These are phyloP conservation scores for Skeletonema potamos DNA, from an alignment of 108 stramenopile genomes.

Conservation along the genomic window DNA sequence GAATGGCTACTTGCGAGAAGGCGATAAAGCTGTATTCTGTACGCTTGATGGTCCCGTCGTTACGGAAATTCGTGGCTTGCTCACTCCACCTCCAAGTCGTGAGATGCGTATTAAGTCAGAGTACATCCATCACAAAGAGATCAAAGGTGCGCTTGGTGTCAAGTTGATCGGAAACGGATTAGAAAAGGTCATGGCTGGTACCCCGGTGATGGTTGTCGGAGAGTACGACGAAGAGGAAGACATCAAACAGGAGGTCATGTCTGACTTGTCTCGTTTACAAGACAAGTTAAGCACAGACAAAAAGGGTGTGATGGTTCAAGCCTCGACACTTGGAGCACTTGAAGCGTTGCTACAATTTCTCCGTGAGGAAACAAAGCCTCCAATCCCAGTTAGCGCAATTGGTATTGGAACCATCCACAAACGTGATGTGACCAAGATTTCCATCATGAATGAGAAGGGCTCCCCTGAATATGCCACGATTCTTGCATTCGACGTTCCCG, in stretches of 20 bases:
- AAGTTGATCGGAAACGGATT: constrained; percentile 95
- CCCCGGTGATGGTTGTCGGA: constrained; percentile 93
- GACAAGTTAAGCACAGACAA: constrained; percentile 91
- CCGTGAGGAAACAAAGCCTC: constrained; percentile 95
- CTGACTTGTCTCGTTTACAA: constrained; percentile 84
- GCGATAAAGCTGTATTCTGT: constrained; percentile 97
- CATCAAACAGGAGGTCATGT: constrained; percentile 97
- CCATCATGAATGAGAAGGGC: constrained; percentile 98
- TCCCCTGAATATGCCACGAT: constrained; percentile 95
- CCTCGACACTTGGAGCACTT: constrained; percentile 97
- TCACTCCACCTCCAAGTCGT: constrained; percentile 96
- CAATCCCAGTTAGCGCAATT: constrained; percentile 96
- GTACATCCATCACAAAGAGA: constrained; percentile 95
- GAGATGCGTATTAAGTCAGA: constrained; percentile 98
- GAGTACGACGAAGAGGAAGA: constrained; percentile 97
- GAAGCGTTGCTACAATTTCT: constrained; percentile 99
- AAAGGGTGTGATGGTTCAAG: constrained; percentile 97
- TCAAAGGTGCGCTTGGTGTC: constrained; percentile 97
- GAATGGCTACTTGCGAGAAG: constrained; percentile 90
- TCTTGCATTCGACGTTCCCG: constrained; percentile 96
- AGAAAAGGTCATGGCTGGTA: constrained; percentile 98
- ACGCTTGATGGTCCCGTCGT: constrained; percentile 98
- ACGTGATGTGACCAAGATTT: constrained; percentile 96
- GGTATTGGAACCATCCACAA: constrained; percentile 98
- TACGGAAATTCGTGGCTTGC: constrained; percentile 93